Evolutionary conservation across 2,329 filamentous ascomycete species (phyloP).

Genomic region (Calonectria hongkongensis): DNA sequence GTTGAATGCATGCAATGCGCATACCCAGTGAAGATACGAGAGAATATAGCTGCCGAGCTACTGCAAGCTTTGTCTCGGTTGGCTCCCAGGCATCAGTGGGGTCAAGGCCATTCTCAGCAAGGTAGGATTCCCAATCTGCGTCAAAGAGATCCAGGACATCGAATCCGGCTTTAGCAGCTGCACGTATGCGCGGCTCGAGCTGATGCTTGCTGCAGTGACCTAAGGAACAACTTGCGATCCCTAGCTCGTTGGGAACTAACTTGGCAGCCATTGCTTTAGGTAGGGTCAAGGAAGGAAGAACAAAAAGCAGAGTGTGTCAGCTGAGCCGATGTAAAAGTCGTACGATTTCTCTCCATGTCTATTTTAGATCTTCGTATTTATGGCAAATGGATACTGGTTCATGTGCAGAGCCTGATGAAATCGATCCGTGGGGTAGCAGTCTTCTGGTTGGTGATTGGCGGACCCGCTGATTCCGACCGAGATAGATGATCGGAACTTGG

Average conservation of each 20-base stretch:
- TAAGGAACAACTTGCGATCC: constrained; percentile 41
- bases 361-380: constrained; percentile 24
- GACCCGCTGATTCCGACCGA: constrained; percentile 35
- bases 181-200: constrained; percentile 35
- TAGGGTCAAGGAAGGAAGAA: constrained; percentile 2
- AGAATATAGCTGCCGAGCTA: constrained; percentile 33
- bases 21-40: constrained; percentile 37
- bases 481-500: constrained; percentile 14
- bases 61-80: constrained; percentile 35
- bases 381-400: not conserved
- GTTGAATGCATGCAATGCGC: constrained; percentile 43
- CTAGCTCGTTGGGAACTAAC: constrained; percentile 38
- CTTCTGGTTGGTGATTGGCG: constrained; percentile 38
- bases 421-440: not conserved
- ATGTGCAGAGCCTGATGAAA: not conserved
- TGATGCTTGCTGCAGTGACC: constrained; percentile 40
- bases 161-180: constrained; percentile 37
- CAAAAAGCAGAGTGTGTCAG: not conserved
- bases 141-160: constrained; percentile 44
- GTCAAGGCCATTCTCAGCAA: constrained; percentile 42
- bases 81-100: constrained; percentile 41
- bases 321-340: not conserved
- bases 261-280: constrained; percentile 27
- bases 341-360: constrained; percentile 13
- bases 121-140: constrained; percentile 43